Evolutionary conservation across 139 green algal species (phyloP), one percentile per base, ranked within the genome.

Genomic region (Chlamydomonas schloesseri): DNA sequence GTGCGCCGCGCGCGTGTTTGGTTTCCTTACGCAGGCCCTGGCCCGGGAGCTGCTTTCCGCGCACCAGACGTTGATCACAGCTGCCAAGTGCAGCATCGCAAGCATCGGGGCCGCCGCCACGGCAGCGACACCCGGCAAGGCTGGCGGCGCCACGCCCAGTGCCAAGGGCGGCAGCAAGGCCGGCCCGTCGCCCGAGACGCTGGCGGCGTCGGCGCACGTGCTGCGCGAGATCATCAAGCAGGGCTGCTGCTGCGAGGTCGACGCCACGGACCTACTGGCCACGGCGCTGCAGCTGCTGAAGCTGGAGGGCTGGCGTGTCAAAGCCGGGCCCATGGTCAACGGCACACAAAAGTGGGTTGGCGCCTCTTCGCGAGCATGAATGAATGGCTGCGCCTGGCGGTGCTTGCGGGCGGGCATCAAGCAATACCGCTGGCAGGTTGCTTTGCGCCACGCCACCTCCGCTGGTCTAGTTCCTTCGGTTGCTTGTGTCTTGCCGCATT

Each of bases 241-340:
- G 89, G 67, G 58, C 2, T 88, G 86, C 60, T 88, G 87, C 31
- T 46, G 88, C 23, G 91, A 94, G 88, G 60, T 94, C 36, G 89
- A 94, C 73, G 78, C 65, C 46, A 50, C 68, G 0, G 81, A 72
- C 21, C 71, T 92, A 62, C 84, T 55, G 23, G 71, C 86, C 64
- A 60, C 57, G 0, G 58, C 93, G 36, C 64, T 95, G 84, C 14
- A 50, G 20, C 68, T 84, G 31, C 89, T 96, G 69, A 80, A 86
- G 46, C 71, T 85, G 73, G 64, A 73, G 42, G 42, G 42, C 8
- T 50, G 42, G 42, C 42, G 42, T 8, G 42, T 50, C 42, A 50
- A 50, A 8, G 42, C 42, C 42, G 42, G 42, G 6, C 42, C 42
- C 6, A 5, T 50, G 42, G 42, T 50, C 42, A 5, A 50, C 42